Conservation (phyloP, 2,329 filamentous ascomycete species). For the Venturia effusa region DNA sequence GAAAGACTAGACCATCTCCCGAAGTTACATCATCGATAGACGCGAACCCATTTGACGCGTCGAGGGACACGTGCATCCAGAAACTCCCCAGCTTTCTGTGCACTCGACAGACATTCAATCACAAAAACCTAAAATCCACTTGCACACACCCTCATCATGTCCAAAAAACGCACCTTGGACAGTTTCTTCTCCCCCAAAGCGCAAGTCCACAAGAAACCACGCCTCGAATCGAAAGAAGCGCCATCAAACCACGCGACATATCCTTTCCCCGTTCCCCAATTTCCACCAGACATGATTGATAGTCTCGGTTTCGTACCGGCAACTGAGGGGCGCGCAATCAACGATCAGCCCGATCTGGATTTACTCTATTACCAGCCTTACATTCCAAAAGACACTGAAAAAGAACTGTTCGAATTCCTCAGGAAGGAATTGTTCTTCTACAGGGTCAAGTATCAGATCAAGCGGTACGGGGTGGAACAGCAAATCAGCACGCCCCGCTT, state of each 20-base stretch:
- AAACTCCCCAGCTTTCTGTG: too few relatives aligned
- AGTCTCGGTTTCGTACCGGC: conserved; percentile 28
- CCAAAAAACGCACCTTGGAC: conserved; percentile 54
- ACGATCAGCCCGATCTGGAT: conserved; percentile 59
- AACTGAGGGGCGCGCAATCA: conserved; percentile 42
- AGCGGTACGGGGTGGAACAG: conserved; percentile 51
- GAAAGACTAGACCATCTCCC: not conserved
- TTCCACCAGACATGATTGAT: conserved; percentile 34
- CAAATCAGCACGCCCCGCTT: conserved; percentile 52
- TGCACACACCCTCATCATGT: conserved; percentile 10
- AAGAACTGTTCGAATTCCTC: conserved; percentile 58
- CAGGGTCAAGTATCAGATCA: conserved; percentile 62
- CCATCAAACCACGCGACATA: conserved; percentile 39
- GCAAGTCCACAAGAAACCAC: conserved; percentile 30
- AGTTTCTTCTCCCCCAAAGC: conserved; percentile 50
- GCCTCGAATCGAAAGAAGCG: conserved; percentile 19
- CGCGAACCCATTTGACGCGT: not conserved
- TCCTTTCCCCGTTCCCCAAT: conserved; percentile 39
- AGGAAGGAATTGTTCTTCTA: conserved; percentile 65
- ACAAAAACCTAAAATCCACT: too few relatives aligned
- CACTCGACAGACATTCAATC: not conserved
- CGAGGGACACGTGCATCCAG: too few relatives aligned
- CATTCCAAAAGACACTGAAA: conserved; percentile 45
- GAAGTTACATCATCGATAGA: not conserved
- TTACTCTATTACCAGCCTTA: conserved; percentile 68